Base-by-base conservation (phyloP, 805 yeast species). In the Saccharomycopsis amapae region DNA sequence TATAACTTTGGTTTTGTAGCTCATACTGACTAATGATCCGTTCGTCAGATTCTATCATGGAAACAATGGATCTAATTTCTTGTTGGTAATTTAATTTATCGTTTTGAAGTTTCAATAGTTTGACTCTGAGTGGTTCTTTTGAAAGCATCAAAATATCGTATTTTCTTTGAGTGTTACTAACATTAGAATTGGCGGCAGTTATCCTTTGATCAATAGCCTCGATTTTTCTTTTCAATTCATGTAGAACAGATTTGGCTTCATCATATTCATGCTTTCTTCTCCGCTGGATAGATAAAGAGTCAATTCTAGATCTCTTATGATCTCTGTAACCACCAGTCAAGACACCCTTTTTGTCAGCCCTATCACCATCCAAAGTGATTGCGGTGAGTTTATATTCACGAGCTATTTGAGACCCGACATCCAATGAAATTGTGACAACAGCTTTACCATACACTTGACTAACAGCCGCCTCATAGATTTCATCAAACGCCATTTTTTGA, bases 351-450 rank as follows among this genome's bases (percentile, higher is more conserved):
- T 77, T 78, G 55, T 86, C 94, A 41, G 86, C 86, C 53, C 86
- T 70, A 59, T 93, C 97, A 54, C 98, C 98, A 61, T 86, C 95
- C 15, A 90, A 65, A 0, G 98, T 93, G 13, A 93, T 83, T 1
- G 95, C 85, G 55, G 76, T 79, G 20, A 89, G 63, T 25, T 76
- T 74, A 59, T 69, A 75, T 7, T 66, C 62, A 39, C 75, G 74
- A 0, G 95, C 79, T 24, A 84, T 64, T 53, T 78, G 81, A 2
- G 80, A 69, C 3, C 95, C 95, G 25, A 71, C 69, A 40, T 73
- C 79, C 38, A 90, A 63, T 51, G 81, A 78, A 47, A 75, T 72
- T 44, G 89, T 81, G 1, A 93, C 89, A 35, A 89, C 75, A 0
- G 93, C 78, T 55, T 72, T 79, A 19, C 94, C 90, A 64, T 88